Evolutionary conservation across 2,329 filamentous ascomycete genomes (phyloP).

Genomic region (Nemania serpens): DNA sequence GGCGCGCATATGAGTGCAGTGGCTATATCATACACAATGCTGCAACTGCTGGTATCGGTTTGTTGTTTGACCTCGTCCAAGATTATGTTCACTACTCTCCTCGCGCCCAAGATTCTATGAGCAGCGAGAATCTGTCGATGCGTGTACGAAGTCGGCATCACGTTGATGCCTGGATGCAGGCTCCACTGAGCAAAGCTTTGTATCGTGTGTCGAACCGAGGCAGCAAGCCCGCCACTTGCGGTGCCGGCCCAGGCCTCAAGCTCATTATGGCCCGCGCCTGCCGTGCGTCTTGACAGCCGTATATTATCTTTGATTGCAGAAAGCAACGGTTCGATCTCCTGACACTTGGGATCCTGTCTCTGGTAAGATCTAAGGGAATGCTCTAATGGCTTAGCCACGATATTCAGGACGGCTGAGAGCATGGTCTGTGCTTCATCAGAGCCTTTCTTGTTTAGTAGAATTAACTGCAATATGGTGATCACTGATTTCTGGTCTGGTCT

Average conservation of each 20-base stretch:
- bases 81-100: slow-evolving; percentile 63
- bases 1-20: slow-evolving; percentile 72
- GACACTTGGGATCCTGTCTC: slow-evolving; percentile 67
- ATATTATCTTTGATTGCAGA: slow-evolving; percentile 66
- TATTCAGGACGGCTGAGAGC: slow-evolving; percentile 72
- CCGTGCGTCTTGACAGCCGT: slow-evolving; percentile 63
- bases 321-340: slow-evolving; percentile 71
- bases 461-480: slow-evolving; percentile 72
- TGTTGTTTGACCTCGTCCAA: slow-evolving; percentile 70
- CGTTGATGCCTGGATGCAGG: slow-evolving; percentile 57
- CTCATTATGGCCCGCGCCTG: slow-evolving; percentile 67
- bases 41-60: slow-evolving; percentile 61
- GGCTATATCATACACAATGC: slow-evolving; percentile 70
- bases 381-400: slow-evolving; percentile 71
- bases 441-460: slow-evolving; percentile 71
- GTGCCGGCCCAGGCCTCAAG: slow-evolving; percentile 69
- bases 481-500: slow-evolving; percentile 67
- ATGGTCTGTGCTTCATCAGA: slow-evolving; percentile 73
- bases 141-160: slow-evolving; percentile 69
- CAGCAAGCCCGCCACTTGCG: slow-evolving; percentile 59
- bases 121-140: slow-evolving; percentile 71
- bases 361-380: slow-evolving; percentile 70
- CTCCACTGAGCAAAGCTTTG: slow-evolving; percentile 71
- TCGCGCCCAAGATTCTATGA: slow-evolving; percentile 65
- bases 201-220: slow-evolving; percentile 64